Evolutionary conservation across 2,329 filamentous ascomycete species (phyloP).

Genomic region (Penicillium psychrosexuale): DNA sequence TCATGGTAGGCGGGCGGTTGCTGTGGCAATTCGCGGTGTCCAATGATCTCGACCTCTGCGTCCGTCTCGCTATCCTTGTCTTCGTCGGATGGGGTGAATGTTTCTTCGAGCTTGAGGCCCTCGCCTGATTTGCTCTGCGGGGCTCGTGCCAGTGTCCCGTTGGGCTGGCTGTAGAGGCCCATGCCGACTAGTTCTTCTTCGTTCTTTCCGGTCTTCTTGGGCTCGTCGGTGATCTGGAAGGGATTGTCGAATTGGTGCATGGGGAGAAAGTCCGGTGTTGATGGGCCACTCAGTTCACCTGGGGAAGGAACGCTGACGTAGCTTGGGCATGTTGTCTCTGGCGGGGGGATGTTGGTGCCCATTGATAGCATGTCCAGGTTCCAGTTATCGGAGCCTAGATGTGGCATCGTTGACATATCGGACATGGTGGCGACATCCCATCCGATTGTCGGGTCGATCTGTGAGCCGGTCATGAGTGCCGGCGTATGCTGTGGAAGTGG

Average conservation of each 20-base stretch:
- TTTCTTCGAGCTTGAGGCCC: conserved; percentile 76
- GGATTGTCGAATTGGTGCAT: conserved; percentile 33
- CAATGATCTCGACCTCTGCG: conserved; percentile 29
- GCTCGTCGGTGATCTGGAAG: conserved; percentile 28
- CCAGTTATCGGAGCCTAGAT: conserved; percentile 32
- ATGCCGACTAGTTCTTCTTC: conserved; percentile 54
- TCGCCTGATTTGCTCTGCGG: conserved; percentile 62
- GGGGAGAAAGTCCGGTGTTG: conserved; percentile 41
- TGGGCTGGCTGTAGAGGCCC: conserved; percentile 74
- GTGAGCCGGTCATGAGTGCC: conserved; percentile 24
- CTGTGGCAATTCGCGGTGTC: conserved; percentile 9
- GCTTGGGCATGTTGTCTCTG: conserved; percentile 29
- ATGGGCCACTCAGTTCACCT: conserved; percentile 34
- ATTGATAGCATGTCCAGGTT: conserved; percentile 34
- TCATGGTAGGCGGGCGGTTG: conserved; percentile 8
- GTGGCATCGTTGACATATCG: conserved; percentile 21
- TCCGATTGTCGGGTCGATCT: conserved; percentile 24
- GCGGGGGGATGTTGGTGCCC: conserved; percentile 31
- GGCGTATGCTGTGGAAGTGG: conserved; percentile 23
- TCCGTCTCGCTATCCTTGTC: conserved; percentile 59
- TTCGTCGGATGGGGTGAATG: conserved; percentile 64
- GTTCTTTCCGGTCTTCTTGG: conserved; percentile 55
- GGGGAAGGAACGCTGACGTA: conserved; percentile 38
- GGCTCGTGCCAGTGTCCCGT: conserved; percentile 56
- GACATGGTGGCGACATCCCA: conserved; percentile 24